phyloP scores from a whole-genome alignment of 2,329 filamentous ascomycete genomes.

The Diplocarpon mali region DNA sequence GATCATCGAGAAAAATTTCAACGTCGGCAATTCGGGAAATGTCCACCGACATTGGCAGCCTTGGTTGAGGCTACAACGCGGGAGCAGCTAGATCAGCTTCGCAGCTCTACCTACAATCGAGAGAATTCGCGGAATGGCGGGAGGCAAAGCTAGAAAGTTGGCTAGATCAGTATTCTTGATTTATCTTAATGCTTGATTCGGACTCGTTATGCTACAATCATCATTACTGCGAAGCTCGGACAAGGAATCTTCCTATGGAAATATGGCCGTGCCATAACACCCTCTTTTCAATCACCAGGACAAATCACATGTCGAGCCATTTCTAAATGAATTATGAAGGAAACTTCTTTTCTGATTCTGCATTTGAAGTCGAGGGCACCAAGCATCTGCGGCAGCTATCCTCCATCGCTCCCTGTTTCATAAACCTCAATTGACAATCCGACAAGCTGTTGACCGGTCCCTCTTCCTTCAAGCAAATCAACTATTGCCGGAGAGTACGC shows the following conservation, averaged over 20 bases:
- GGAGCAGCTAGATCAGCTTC: not conserved
- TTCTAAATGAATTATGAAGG: conserved; percentile 11
- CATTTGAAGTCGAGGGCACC: conserved; percentile 24
- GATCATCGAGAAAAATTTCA: not conserved
- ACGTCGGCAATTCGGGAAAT: not conserved
- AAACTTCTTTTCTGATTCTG: conserved; percentile 25
- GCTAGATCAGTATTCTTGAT: no score
- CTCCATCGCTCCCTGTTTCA: conserved; percentile 22
- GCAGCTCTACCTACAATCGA: no score
- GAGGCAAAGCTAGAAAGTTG: no score
- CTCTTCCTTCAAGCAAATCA: conserved; percentile 24
- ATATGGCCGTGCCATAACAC: no score
- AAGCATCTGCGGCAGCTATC: conserved; percentile 27
- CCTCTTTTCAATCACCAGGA: not conserved
- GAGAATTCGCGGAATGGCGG: no score
- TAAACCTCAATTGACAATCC: conserved; percentile 27
- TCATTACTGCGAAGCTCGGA: no score
- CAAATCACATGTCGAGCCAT: not conserved
- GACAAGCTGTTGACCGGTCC: conserved; percentile 26
- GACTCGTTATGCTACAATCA: no score
- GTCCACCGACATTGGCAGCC: conserved; percentile 1
- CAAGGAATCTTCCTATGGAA: no score
- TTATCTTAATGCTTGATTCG: no score
- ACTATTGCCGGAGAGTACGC: conserved; percentile 27
- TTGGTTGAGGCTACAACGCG: not conserved